Evolutionary conservation across 108 stramenopile genomes (phyloP), one percentile per base, ranked within the genome.

Genomic region (Cyclotella kingstonii): DNA sequence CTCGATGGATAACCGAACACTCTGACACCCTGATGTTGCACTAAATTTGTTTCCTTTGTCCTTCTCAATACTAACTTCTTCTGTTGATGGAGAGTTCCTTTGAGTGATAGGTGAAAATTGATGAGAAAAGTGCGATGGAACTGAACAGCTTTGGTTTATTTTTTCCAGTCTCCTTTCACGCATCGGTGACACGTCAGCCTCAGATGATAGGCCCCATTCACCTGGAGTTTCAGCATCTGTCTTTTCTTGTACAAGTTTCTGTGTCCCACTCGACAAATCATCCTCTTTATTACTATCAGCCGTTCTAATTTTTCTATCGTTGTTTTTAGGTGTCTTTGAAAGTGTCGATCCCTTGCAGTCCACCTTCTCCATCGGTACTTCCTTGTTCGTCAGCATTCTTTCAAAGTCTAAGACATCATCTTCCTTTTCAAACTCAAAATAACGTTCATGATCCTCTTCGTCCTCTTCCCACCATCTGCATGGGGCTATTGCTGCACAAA

Each of bases 391-490:
- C 50, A 51, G 29, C 1, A 54, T 39, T 33, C 23, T 26, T 18
- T 36, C 35, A 55, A 70, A 70, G 60, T 61, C 68, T 4, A 70
- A 28, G 28, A 68, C 33, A 23, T 57, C 59, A 25, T 45, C 63
- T 1, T 30, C 44, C 3, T 57, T 31, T 55, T 50, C 41, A 50
- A 48, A 34, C 9, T 59, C 40, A 43, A 47, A 49, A 8, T n/a
- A 40, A 23, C 40, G 22, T 10, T 53, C 40, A 14, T 49, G 35
- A 7, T 49, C 36, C 15, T 58, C 46, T 14, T 41, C 38, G 4
- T 46, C 49, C 5, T 35, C 22, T 36, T 40, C 41, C 73, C 73
- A 75, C 73, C 73, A 75, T 55, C 65, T 36, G 8, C 61, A 44
- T 11, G 73, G 73, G 5, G 66, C 73, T 2, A 3, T 54, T 30